Conservation (phyloP, 495 filamentous ascomycete genomes). For the Lasiosphaeris hirsuta region DNA sequence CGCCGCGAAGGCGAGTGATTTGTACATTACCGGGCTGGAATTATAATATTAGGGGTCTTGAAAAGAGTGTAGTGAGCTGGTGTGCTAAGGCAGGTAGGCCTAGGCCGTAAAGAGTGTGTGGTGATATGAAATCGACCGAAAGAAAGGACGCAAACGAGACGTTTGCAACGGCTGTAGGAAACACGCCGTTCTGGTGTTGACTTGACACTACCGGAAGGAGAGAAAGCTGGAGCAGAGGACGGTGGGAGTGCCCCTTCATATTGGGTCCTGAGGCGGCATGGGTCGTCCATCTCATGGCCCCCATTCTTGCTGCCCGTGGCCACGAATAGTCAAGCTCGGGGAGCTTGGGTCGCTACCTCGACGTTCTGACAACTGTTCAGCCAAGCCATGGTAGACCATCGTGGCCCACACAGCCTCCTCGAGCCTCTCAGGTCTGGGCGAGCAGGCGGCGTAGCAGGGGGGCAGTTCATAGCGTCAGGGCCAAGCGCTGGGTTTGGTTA, state of each 20-base stretch:
- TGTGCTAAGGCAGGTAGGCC: slow-evolving; percentile 29
- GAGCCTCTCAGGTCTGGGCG: too few species aligned
- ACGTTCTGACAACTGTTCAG: background rate
- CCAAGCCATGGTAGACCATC: too few species aligned
- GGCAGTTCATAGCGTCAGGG: slow-evolving; percentile 4
- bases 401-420: too few species aligned
- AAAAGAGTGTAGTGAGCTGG: slow-evolving; percentile 21
- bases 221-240: slow-evolving; percentile 11
- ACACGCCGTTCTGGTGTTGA: slow-evolving; percentile 36
- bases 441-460: background rate
- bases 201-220: slow-evolving; percentile 27
- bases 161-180: slow-evolving; percentile 38
- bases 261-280: slow-evolving; percentile 3
- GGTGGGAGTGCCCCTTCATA: slow-evolving; percentile 21
- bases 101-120: slow-evolving; percentile 33
- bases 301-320: background rate
- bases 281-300: background rate
- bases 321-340: background rate
- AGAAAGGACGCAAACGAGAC: slow-evolving; percentile 48
- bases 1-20: slow-evolving; percentile 33
- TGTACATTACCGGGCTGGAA: slow-evolving; percentile 31
- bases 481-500: slow-evolving; percentile 6
- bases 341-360: background rate
- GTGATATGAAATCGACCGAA: slow-evolving; percentile 31
- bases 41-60: slow-evolving; percentile 19